Base-by-base conservation (phyloP, 371 early-diverging fungal species). In the Thermomucor indicae-seudaticae region DNA sequence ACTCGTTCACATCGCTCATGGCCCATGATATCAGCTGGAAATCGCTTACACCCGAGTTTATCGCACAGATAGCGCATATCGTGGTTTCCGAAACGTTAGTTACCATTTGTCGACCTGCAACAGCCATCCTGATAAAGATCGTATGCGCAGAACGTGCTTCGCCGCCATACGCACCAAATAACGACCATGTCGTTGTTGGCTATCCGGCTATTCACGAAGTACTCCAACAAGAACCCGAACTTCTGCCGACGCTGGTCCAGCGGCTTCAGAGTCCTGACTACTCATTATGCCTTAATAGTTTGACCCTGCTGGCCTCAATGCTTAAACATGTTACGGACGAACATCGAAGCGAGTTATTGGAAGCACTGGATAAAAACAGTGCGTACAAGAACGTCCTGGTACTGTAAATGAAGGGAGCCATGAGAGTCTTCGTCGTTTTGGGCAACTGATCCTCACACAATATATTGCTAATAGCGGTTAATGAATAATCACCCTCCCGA, bases 81-180 rank as follows among this genome's bases (percentile, higher is more conserved):
- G 65, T 84, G 12, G 84, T 83, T 4, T 65, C 67, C 17, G 79
- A 89, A 59, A 80, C 78, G 17, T 68, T 86, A 20, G 83, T 85
- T 6, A 88, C 84, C 19, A 80, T 89, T 52, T 83, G 83, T 57
- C 73, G 86, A 5, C 90, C 90, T 1, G 87, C 85, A 7, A 86
- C 84, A 0, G 81, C 84, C 2, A 77, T 86, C 34, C 64, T 89
- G 25, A 76, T 82, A 51, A 84, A 85, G 51, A 59, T 89, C 2
- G 77, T 83, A 7, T 68, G 69, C 37, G 75, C 83, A 23, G 76
- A 80, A 49, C 53, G 65, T 34, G 35, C 57, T 23, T 45, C 49
- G 10, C 37, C 17, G 28, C 25, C 46, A 17, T 38, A 47, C 49
- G 32, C 16, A 22, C 23, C 50, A 32, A 29, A 31, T 53, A 10